Percentiles rank a stretch among this genome's conserved stretches.
Evolutionary conservation across 1,284 basidiomycete genomes (phyloP).

Genomic region (Cryptococcus neoformans): DNA sequence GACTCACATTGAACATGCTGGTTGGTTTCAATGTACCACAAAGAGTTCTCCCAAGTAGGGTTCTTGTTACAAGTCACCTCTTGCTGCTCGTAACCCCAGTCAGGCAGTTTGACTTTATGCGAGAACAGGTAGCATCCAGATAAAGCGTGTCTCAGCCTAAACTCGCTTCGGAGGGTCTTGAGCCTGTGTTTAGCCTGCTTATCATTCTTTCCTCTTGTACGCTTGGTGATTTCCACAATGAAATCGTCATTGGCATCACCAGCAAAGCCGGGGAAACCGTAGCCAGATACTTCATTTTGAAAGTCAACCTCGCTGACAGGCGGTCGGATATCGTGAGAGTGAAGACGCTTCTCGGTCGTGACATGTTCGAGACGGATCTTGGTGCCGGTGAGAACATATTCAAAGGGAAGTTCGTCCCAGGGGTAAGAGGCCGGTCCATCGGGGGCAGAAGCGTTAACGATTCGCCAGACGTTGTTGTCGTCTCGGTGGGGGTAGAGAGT

Average conservation of each 20-base stretch:
- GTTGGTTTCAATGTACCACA: conserved; percentile 94
- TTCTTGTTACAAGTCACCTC: conserved; percentile 98
- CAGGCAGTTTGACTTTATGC: conserved; percentile 94
- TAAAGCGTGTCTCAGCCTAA: conserved; percentile 78
- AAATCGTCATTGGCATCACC: conserved; percentile 93
- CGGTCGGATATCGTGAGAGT: conserved; percentile 91
- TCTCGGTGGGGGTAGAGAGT: conserved; percentile 97
- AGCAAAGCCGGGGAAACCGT: conserved; percentile 70
- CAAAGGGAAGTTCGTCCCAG: conserved; percentile 59
- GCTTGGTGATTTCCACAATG: conserved; percentile 76
- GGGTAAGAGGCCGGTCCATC: conserved; percentile 56
- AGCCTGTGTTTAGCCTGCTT: conserved; percentile 66
- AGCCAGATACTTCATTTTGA: conserved; percentile 96
- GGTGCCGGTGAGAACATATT: conserved; percentile 63
- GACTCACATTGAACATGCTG: conserved; percentile 69
- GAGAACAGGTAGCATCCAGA: conserved; percentile 97
- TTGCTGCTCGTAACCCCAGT: conserved; percentile 98
- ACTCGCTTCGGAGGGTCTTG: conserved; percentile 75
- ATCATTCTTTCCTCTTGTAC: conserved; percentile 56
- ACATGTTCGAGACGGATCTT: conserved; percentile 83
- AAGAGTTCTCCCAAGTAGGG: conserved; percentile 79
- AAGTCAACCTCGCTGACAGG: conserved; percentile 98
- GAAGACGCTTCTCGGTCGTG: conserved; percentile 77
- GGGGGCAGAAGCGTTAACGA: conserved; percentile 64
- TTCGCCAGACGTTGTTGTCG: conserved; percentile 84